Conservation (phyloP, 192 early-diverging fungal genomes). For the Obelidium mucronatum region DNA sequence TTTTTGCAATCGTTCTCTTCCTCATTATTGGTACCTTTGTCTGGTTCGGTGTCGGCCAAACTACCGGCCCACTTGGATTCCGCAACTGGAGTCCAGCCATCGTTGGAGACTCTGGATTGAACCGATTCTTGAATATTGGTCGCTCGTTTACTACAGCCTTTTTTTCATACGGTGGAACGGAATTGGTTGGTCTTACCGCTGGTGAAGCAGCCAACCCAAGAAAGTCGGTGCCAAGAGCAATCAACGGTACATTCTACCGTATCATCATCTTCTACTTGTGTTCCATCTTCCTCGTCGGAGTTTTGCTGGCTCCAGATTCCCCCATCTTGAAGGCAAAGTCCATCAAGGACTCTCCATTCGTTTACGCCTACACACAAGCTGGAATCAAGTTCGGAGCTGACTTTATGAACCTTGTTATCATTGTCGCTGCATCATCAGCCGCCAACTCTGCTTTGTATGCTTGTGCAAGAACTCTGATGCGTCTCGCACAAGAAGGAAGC, state of each 20-base stretch:
- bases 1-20: slow-evolving; percentile 81
- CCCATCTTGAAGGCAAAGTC: slow-evolving; percentile 57
- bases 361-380: slow-evolving; percentile 66
- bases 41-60: slow-evolving; percentile 67
- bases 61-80: slow-evolving; percentile 45
- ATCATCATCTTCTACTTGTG: slow-evolving; percentile 79
- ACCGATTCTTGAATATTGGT: slow-evolving; percentile 64
- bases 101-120: neutral
- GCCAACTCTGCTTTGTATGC: slow-evolving; percentile 82
- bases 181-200: slow-evolving; percentile 25
- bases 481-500: slow-evolving; percentile 67
- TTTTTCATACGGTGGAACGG: slow-evolving; percentile 58
- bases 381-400: slow-evolving; percentile 61
- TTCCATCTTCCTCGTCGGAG: slow-evolving; percentile 74
- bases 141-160: slow-evolving; percentile 79
- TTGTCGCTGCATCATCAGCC: slow-evolving; percentile 76
- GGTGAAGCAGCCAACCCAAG: slow-evolving; percentile 86
- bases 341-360: slow-evolving; percentile 71
- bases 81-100: slow-evolving; percentile 50
- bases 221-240: slow-evolving; percentile 49
- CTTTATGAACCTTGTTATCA: slow-evolving; percentile 78
- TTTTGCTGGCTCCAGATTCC: slow-evolving; percentile 74
- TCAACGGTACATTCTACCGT: slow-evolving; percentile 76
- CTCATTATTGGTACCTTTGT: slow-evolving; percentile 78
- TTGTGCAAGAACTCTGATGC: slow-evolving; percentile 68